These are phyloP conservation scores for Eucalyptus marginata DNA, from an alignment of 345 rosid genomes.

Conservation along the genomic window DNA sequence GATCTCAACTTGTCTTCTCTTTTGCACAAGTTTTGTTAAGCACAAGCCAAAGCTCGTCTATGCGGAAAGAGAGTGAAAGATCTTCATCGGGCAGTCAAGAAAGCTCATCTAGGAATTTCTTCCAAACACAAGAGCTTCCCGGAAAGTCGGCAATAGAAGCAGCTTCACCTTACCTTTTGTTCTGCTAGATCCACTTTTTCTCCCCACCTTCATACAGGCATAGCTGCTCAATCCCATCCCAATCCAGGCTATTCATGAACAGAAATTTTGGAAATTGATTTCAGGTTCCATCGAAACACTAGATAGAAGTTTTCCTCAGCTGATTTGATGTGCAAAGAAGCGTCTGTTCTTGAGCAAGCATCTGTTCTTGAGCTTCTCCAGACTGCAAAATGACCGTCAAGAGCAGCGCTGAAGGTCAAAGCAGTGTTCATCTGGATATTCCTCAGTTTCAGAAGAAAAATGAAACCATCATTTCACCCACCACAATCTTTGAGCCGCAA, in stretches of 20 bases:
- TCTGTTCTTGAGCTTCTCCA: neutral
- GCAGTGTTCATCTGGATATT: constrained; percentile 26
- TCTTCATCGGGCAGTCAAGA: neutral
- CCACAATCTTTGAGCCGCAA: constrained; percentile 39
- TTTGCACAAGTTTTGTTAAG: neutral
- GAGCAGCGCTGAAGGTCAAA: constrained; percentile 64
- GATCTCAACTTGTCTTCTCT: neutral
- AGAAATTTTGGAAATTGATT: neutral
- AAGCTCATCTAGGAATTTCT: neutral
- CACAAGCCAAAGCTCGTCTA: neutral
- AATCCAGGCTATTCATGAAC: neutral
- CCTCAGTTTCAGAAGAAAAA: neutral
- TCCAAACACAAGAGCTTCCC: neutral
- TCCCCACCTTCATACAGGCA: neutral
- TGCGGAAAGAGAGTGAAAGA: neutral
- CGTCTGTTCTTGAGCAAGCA: neutral
- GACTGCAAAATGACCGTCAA: constrained; percentile 16
- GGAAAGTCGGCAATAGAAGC: neutral
- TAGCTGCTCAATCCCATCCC: neutral
- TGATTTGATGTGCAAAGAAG: neutral
- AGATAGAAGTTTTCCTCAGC: neutral
- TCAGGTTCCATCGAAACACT: neutral
- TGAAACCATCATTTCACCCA: constrained; percentile 28
- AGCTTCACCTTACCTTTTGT: neutral
- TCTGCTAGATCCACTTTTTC: neutral